Evolutionary conservation across 192 early-diverging fungal species (phyloP).

Genomic region (Borealophlyctis nickersoniae): DNA sequence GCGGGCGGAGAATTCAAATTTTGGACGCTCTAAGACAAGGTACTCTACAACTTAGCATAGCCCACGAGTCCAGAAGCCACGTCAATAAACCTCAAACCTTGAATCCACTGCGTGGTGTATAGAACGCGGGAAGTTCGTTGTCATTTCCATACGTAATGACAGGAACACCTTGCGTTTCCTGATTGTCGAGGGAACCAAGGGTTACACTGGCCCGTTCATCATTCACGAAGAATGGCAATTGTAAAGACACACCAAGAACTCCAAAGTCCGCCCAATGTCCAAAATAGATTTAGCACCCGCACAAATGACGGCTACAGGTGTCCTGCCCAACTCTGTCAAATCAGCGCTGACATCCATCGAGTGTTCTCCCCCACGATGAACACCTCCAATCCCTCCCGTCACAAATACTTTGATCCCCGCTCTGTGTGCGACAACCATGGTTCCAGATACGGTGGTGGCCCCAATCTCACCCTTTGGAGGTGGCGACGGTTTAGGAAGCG

Average conservation of each 20-base stretch:
- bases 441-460: constrained; percentile 90
- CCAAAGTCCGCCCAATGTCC: constrained; percentile 87
- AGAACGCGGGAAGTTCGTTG: constrained; percentile 86
- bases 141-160: constrained; percentile 73
- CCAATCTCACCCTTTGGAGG: constrained; percentile 48
- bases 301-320: constrained; percentile 93
- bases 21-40: constrained; percentile 43
- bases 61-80: no score
- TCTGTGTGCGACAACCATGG: constrained; percentile 80
- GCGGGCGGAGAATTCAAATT: constrained; percentile 47
- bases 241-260: constrained; percentile 57
- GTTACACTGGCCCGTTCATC: no score
- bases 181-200: no score
- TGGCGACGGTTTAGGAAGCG: background rate
- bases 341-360: constrained; percentile 88
- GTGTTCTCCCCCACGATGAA: constrained; percentile 73
- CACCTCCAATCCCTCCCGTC: constrained; percentile 97
- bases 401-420: constrained; percentile 90
- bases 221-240: constrained; percentile 6
- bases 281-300: constrained; percentile 96
- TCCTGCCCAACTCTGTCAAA: constrained; percentile 83
- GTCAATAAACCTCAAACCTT: constrained; percentile 46
- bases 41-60: background rate
- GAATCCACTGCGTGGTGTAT: constrained; percentile 71
- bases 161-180: constrained; percentile 90